A percentile compares a stretch with the other conserved stretches of the same genome.
Evolutionary conservation across 345 rosid species (phyloP).

Genomic region (Salix udensis): DNA sequence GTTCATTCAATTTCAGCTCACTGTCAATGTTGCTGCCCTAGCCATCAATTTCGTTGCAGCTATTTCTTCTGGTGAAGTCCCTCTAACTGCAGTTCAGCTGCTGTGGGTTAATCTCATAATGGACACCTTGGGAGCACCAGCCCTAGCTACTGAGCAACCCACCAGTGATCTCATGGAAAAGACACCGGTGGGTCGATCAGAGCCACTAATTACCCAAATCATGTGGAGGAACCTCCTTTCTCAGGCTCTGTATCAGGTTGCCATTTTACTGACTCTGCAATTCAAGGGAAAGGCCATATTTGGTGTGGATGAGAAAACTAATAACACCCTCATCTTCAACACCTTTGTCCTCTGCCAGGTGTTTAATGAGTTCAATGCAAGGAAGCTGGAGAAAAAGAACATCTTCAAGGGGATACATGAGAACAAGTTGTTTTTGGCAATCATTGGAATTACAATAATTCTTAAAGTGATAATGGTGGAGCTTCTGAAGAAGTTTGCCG

Average conservation of each 20-base stretch:
- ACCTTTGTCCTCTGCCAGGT: conserved; percentile 84
- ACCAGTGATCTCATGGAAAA: conserved; percentile 62
- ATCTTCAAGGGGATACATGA: conserved; percentile 54
- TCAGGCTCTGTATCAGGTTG: conserved; percentile 38
- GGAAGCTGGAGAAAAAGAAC: conserved; percentile 68
- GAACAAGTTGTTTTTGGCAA: conserved; percentile 59
- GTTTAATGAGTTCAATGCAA: conserved; percentile 72
- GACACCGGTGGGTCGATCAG: conserved; percentile 44
- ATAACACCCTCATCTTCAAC: conserved; percentile 81
- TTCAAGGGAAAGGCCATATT: conserved; percentile 62
- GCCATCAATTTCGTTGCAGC: conserved; percentile 62
- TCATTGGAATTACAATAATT: conserved; percentile 54
- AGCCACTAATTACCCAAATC: conserved; percentile 16
- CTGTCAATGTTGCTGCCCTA: conserved; percentile 58
- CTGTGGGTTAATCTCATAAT: conserved; percentile 93
- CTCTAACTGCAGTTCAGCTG: conserved; percentile 80
- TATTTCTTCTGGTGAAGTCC: conserved; percentile 66
- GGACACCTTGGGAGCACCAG: conserved; percentile 87
- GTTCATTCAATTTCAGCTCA: conserved; percentile 65
- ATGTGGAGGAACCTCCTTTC: conserved; percentile 20
- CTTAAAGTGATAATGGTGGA: conserved; percentile 79
- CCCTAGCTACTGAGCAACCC: conserved; percentile 85
- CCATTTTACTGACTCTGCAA: conserved; percentile 55
- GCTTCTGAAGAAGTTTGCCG: conserved; percentile 43
- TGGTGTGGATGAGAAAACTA: conserved; percentile 41